Evolutionary conservation across 169 alveolate species (phyloP).

Genomic region (Perkinsus chesapeaki): DNA sequence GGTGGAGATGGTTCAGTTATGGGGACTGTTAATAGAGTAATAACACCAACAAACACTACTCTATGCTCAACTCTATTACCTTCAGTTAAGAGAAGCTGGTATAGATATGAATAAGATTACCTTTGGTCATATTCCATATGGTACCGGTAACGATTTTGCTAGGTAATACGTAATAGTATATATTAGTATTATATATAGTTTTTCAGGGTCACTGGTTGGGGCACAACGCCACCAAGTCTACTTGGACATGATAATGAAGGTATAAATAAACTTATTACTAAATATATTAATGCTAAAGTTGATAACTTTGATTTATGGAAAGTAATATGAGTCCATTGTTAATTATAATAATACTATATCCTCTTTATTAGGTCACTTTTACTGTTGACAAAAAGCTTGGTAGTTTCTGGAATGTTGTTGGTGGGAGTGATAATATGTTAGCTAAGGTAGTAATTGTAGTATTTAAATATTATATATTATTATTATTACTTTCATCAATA

Average conservation of each 20-base stretch:
- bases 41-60: neutral
- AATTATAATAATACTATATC: too few species aligned
- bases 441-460: constrained; percentile 8
- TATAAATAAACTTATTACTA: constrained; percentile 30
- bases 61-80: neutral
- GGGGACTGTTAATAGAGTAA: constrained; percentile 43
- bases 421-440: neutral
- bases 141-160: constrained; percentile 64
- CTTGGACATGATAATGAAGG: neutral
- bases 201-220: constrained; percentile 29
- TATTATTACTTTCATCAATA: too few species aligned
- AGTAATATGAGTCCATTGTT: neutral
- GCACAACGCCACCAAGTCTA: neutral
- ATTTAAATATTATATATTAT: too few species aligned
- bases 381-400: constrained; percentile 38
- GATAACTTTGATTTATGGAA: constrained; percentile 52
- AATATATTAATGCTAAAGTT: constrained; percentile 41
- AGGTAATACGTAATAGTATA: constrained; percentile 39
- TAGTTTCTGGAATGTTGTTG: neutral
- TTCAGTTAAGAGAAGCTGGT: constrained; percentile 18
- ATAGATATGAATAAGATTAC: constrained; percentile 29
- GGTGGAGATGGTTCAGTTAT: constrained; percentile 66
- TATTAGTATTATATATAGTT: constrained; percentile 20
- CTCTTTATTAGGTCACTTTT: neutral
- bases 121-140: constrained; percentile 53